phyloP scores from a whole-genome alignment of 805 yeast species.

The Saturnispora diversa region DNA sequence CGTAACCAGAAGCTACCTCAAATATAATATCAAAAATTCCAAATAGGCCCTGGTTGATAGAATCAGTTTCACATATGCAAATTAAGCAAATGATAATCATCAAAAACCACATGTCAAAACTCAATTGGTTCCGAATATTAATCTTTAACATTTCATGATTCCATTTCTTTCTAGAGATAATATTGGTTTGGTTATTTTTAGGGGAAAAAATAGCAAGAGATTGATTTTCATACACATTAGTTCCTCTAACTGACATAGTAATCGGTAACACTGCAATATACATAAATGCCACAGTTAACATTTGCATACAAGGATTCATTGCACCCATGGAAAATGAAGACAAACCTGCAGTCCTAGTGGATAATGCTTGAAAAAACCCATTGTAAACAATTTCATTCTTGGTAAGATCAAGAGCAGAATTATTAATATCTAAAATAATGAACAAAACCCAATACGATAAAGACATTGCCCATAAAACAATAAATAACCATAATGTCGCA shows the following conservation, averaged over 20 bases:
- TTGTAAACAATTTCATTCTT: slow-evolving; percentile 62
- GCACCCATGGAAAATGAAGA: slow-evolving; percentile 56
- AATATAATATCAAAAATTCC: slow-evolving; percentile 67
- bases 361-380: slow-evolving; percentile 83
- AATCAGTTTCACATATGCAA: slow-evolving; percentile 73
- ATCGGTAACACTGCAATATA: slow-evolving; percentile 90
- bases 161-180: slow-evolving; percentile 32
- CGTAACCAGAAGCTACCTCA: slow-evolving; percentile 88
- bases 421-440: slow-evolving; percentile 62
- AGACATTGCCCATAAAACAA: slow-evolving; percentile 68
- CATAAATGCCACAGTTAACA: slow-evolving; percentile 92
- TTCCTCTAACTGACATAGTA: slow-evolving; percentile 90
- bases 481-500: slow-evolving; percentile 89
- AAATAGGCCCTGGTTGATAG: slow-evolving; percentile 44
- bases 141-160: slow-evolving; percentile 63
- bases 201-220: slow-evolving; percentile 66
- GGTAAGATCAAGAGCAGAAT: slow-evolving; percentile 42
- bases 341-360: slow-evolving; percentile 92
- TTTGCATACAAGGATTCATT: slow-evolving; percentile 85
- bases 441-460: slow-evolving; percentile 70
- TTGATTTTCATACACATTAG: slow-evolving; percentile 95
- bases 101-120: slow-evolving; percentile 90
- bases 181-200: slow-evolving; percentile 22
- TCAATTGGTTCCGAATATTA: slow-evolving; percentile 81
- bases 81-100: slow-evolving; percentile 76